Percentiles rank a stretch among this genome's conserved stretches.
These are phyloP conservation scores for Gloeostereum incarnatum DNA, from an alignment of 768 basidiomycete genomes.

Conservation along the genomic window DNA sequence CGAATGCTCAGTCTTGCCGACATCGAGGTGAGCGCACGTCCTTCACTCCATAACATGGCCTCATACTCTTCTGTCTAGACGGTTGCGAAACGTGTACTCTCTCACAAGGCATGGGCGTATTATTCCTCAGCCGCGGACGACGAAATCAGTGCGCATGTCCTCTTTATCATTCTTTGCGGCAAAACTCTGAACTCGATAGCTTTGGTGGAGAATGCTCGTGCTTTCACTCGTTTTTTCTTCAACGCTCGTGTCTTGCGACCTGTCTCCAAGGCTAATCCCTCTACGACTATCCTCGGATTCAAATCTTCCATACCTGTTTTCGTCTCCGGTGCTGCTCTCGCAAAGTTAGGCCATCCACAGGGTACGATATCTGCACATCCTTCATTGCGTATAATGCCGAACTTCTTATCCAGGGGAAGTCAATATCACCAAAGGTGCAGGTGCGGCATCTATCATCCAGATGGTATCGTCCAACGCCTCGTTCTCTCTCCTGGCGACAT, in stretches of 20 bases:
- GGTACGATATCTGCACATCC: constrained; percentile 6
- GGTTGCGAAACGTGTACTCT: constrained; percentile 64
- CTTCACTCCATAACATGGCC: constrained; percentile 2
- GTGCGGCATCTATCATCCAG: constrained; percentile 63
- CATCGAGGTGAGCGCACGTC: constrained; percentile 52
- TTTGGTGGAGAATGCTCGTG: constrained; percentile 58
- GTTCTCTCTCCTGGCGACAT: constrained; percentile 55
- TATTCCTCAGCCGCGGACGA: constrained; percentile 86
- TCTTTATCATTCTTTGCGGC: no score
- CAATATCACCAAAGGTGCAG: constrained; percentile 70
- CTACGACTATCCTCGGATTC: constrained; percentile 67
- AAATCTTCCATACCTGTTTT: constrained; percentile 71
- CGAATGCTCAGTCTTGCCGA: constrained; percentile 71
- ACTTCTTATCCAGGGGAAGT: constrained; percentile 50
- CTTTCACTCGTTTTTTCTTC: constrained; percentile 85
- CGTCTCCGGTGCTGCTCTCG: constrained; percentile 75
- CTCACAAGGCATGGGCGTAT: constrained; percentile 71
- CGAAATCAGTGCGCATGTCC: constrained; percentile 51
- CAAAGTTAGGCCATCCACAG: constrained; percentile 79
- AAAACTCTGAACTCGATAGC: constrained; percentile 25
- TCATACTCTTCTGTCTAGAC: constrained; percentile 26
- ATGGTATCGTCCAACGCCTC: constrained; percentile 81
- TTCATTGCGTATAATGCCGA: background rate
- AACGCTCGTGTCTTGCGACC: constrained; percentile 71
- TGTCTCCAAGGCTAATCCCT: constrained; percentile 55